Conservation (phyloP, 495 filamentous ascomycete species). For the Sporormia fimetaria region DNA sequence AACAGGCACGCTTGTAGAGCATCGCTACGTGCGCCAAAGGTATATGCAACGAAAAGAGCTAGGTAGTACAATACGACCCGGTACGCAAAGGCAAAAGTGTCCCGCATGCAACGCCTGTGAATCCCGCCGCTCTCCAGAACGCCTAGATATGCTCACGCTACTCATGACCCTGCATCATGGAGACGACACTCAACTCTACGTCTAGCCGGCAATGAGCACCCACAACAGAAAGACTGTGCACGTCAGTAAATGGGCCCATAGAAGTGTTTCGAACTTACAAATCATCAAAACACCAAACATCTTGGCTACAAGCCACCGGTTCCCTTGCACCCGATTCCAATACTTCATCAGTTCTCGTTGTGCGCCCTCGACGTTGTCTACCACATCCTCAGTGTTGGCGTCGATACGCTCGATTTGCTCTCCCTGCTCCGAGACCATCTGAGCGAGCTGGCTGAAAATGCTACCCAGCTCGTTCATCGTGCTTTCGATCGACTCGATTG, state of each 20-base stretch:
- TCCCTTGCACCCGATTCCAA: constrained; percentile 85
- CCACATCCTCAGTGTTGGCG: constrained; percentile 90
- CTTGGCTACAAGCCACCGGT: constrained; percentile 94
- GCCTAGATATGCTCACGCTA: constrained; percentile 15
- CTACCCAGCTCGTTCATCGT: constrained; percentile 90
- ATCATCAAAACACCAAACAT: constrained; percentile 92
- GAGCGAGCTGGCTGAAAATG: constrained; percentile 92
- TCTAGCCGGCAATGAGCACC: constrained; percentile 33
- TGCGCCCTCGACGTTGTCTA: constrained; percentile 92
- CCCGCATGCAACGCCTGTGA: too few species aligned
- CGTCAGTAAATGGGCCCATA: background rate
- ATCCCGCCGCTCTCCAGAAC: constrained; percentile 8
- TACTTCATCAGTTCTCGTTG: constrained; percentile 93
- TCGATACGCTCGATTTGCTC: constrained; percentile 76
- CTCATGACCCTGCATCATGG: background rate
- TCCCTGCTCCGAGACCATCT: constrained; percentile 94
- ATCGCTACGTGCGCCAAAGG: too few species aligned
- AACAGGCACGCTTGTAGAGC: too few species aligned
- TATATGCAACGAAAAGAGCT: constrained; percentile 16
- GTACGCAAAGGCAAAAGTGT: too few species aligned
- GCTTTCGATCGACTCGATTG: constrained; percentile 91
- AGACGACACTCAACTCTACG: background rate
- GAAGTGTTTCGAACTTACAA: constrained; percentile 21
- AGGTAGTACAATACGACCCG: constrained; percentile 17
- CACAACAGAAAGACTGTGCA: constrained; percentile 31